Base-by-base conservation (phyloP, 2,329 filamentous ascomycete genomes). In the Hypocrella siamensis region DNA sequence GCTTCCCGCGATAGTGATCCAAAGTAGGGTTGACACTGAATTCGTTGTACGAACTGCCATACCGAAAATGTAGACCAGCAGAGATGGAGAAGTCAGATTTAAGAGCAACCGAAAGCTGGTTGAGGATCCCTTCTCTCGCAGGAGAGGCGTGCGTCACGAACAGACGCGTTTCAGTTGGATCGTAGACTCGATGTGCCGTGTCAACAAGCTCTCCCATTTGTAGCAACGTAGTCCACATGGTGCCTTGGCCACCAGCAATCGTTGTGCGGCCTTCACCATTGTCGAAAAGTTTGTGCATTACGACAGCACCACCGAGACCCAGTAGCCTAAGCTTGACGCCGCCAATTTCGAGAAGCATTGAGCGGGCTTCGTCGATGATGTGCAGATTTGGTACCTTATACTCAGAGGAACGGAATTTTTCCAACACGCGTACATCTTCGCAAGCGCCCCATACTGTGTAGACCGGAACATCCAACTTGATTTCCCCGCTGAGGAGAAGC, bases 231-330 rank as follows among this genome's bases (percentile, higher is more conserved):
- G 90, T 98, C 90, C 90, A 98, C 90, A 98, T 98, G 28, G 90
- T 98, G 39, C 90, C 90, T 56, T 98, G 90, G 15, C 90, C 90
- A 52, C 90, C 90, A 16, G 90, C 90, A 56, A 98, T 98, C 2
- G 92, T 98, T 31, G 90, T 98, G 56, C 88, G 78, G 38, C 90
- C 90, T 52, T 98, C 90, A 33, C 90, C 90, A 44, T 98, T 98
- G 56, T 98, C 90, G 49, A 98, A 98, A 14, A 98, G 73, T 67
- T 98, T 98, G 68, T 98, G 90, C 85, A 98, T 98, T 37, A 98
- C 90, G 5, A 98, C 88, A 6, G 90, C 90, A 46, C 90, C 90
- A 42, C 90, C 90, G 21, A 98, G 68, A 39, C 90, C 90, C 19
- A 98, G 72, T 31, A 98, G 70, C 47, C 90, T 81, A 41, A 98